Conservation (phyloP, 2,329 filamentous ascomycete species). For the Mycosphaerella arachidis region DNA sequence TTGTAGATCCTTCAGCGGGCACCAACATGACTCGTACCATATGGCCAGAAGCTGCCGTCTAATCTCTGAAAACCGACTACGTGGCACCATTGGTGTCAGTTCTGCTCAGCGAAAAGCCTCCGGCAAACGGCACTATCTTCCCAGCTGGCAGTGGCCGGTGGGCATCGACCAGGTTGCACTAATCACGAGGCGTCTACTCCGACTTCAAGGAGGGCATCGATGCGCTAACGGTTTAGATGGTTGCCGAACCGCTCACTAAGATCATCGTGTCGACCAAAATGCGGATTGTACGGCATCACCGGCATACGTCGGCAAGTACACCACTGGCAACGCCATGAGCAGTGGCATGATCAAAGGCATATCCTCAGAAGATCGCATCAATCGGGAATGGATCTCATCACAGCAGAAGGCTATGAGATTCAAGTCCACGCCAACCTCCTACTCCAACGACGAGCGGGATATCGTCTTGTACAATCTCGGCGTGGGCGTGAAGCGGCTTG, state of each 20-base stretch:
- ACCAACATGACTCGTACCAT: conserved; percentile 91
- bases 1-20: conserved; percentile 91
- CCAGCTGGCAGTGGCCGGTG: conserved; percentile 94
- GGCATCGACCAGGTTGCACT: conserved; percentile 86
- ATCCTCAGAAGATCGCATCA: conserved; percentile 58
- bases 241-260: conserved; percentile 56
- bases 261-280: conserved; percentile 80
- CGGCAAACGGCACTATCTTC: conserved; percentile 77
- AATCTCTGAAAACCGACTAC: conserved; percentile 97
- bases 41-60: conserved; percentile 90
- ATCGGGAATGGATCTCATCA: conserved; percentile 56
- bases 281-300: conserved; percentile 78
- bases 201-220: conserved; percentile 15
- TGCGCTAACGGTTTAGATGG: conserved; percentile 12
- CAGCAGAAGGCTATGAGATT: conserved; percentile 63
- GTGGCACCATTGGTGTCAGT: conserved; percentile 87
- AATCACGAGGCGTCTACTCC: conserved; percentile 82
- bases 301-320: conserved; percentile 68
- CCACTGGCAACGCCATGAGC: conserved; percentile 8
- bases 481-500: conserved; percentile 82
- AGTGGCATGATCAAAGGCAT: conserved; percentile 4
- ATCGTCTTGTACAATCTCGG: conserved; percentile 89
- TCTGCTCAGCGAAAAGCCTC: conserved; percentile 76
- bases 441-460: conserved; percentile 76
- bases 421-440: conserved; percentile 37